phyloP scores from a whole-genome alignment of 805 yeast genomes.

The Ascoidea rubescens region DNA sequence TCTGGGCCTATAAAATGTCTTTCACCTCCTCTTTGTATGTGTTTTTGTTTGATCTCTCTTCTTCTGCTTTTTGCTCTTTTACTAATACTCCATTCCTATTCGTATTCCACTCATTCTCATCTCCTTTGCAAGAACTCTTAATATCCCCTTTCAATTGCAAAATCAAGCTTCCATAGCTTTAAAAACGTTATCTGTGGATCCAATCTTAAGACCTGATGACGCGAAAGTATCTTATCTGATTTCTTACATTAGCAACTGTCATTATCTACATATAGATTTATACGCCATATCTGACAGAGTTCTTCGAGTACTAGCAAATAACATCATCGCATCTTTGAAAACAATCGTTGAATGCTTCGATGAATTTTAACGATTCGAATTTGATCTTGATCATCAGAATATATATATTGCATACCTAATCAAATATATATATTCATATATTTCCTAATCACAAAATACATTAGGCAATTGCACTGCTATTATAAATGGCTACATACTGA shows the following conservation, averaged over 20 bases:
- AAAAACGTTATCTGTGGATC: not conserved
- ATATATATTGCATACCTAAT: no score
- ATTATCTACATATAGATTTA: not conserved
- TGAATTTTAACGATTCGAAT: not conserved
- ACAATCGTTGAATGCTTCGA: constrained; percentile 3
- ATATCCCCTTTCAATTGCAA: not conserved
- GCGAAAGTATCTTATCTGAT: no score
- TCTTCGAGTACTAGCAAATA: constrained; percentile 2
- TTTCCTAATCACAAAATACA: not conserved
- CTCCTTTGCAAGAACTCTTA: not conserved
- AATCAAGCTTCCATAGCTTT: not conserved
- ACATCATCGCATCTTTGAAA: constrained; percentile 2
- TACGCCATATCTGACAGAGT: constrained; percentile 1
- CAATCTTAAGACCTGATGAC: not conserved
- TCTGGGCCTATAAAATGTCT: no score
- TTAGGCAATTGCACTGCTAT: not conserved
- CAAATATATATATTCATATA: no score
- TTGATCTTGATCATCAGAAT: not conserved
- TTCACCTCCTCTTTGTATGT: no score
- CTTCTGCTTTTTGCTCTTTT: no score
- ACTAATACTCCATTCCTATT: no score
- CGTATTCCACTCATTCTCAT: no score
- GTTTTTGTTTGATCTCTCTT: no score
- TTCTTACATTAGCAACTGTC: not conserved
- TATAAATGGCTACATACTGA: no score